Evolutionary conservation across 805 yeast genomes (phyloP), one percentile per base, ranked within the genome.

Genomic region (Teunomyces funiuensis): DNA sequence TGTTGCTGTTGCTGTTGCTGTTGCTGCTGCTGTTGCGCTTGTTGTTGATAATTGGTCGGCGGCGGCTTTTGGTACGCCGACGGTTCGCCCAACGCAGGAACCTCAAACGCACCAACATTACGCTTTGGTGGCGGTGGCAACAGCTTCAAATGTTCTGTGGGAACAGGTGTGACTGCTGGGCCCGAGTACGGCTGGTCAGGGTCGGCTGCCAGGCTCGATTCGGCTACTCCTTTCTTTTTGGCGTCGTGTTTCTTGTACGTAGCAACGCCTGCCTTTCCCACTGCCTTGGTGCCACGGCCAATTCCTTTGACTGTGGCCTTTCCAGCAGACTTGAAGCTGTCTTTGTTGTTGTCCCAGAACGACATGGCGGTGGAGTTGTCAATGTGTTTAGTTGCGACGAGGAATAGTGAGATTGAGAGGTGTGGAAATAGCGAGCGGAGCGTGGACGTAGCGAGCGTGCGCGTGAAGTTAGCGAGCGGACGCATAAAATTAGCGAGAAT

Each of bases 261-360:
- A 7, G 60, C 58, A 47, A 69, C 64, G 0, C 80, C 81, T n/a
- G 77, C 78, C 45, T 74, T 74, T 2, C 73, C 63, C 1, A 76
- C 64, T 0, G 77, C 71, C 14, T 60, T 72, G 2, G 79, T 64
- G 3, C 80, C 83, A 36, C 54, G 63, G 5, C 80, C 82, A 17
- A 77, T 70, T 4, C 80, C 82, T 43, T 66, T 71, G 37, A 66
- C 66, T 0, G 79, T 71, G 16, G 79, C 70, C 5, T 61, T 49
- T 2, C 82, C 76, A 0, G 73, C 83, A 1, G 71, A 52, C 43
- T 76, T 76, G 51, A 79, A 67, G 0, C 75, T 51, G 42, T 58
- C 83, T 49, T 78, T 79, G 57, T 79, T 76, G 39, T 74, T 69
- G 14, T 70, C 72, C 79, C 79, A 74, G 43, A 73, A 74, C 53